Base-by-base conservation (phyloP, 2,329 filamentous ascomycete species). In the Monilinia polystroma region DNA sequence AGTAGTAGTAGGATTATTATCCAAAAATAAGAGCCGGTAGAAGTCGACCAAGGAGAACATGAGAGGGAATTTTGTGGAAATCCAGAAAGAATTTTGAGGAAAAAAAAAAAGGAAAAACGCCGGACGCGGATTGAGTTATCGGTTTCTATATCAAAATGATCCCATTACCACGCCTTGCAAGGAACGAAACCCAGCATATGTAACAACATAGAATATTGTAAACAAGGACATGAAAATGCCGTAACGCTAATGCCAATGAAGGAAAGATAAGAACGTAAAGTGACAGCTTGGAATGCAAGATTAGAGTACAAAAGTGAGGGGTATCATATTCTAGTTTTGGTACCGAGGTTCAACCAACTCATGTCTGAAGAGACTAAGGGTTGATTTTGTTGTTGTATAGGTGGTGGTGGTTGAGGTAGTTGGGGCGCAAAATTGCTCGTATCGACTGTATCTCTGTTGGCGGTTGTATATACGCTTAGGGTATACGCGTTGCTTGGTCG, bases 341-440 rank as follows among this genome's bases (percentile, higher is more conserved):
- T 70, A 51, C 87, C 87, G 23, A 93, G 81, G 74, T 93, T 92
- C 70, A 93, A 79, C 90, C 90, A 93, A 78, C 89, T 91, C 88
- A 93, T 91, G 76, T 93, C 90, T 62, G 83, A 82, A 23, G 63
- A 55, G 26, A 62, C 52, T 41, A 65, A 65, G 11, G 57, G 62
- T 20, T 52, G 29, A n/a, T 64, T 68, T 54, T 52, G 66, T 58
- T 45, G 68, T 56, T 67, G 65, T 18, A 64, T 23, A 7, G 66
- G 63, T 32, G 71, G 70, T 47, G 64, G 66, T 57, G 68, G 68
- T 51, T 72, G 70, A 38, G 67, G 68, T 38, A 69, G 52, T 56
- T 69, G 66, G 38, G 65, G 56, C 56, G 68, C 56, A 53, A 68
- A 66, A 66, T 72, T 73, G 63, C 72, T 73, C 64, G 66, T 75